A percentile compares a stretch with the other conserved stretches of the same genome.
Conservation (phyloP, 306 rosid genomes). For the Citrullus amarus region DNA sequence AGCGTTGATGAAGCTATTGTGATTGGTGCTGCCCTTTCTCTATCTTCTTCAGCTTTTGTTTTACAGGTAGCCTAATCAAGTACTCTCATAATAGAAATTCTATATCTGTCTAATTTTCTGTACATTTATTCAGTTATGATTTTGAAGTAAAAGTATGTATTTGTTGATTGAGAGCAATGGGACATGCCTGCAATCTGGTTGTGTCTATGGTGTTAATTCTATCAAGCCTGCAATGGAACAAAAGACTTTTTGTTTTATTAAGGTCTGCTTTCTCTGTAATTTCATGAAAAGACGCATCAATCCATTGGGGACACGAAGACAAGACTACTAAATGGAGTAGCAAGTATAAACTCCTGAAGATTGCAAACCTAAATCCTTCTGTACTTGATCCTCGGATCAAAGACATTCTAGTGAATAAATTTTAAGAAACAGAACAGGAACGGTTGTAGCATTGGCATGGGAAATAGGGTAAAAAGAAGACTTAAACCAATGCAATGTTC, state of each 20-base stretch:
- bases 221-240: not conserved
- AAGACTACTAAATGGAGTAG: not conserved
- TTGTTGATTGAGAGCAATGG: not conserved
- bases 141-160: not conserved
- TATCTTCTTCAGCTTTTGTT: conserved; percentile 97
- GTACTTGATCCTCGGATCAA: not conserved
- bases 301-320: not conserved
- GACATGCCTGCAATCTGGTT: not conserved
- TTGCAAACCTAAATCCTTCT: not conserved
- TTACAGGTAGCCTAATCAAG: conserved; percentile 56
- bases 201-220: not conserved
- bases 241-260: not conserved
- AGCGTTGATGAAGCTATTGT: conserved; percentile 94
- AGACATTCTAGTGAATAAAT: not conserved
- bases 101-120: not conserved
- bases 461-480: not conserved
- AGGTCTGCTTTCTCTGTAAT: not conserved
- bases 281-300: not conserved
- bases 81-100: not conserved
- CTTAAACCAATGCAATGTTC: not conserved
- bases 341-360: not conserved
- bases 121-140: not conserved
- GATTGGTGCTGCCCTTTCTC: conserved; percentile 96
- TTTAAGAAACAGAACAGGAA: not conserved
- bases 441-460: not conserved